Conservation (phyloP, 371 early-diverging fungal species). For the Nematocida sp. region DNA sequence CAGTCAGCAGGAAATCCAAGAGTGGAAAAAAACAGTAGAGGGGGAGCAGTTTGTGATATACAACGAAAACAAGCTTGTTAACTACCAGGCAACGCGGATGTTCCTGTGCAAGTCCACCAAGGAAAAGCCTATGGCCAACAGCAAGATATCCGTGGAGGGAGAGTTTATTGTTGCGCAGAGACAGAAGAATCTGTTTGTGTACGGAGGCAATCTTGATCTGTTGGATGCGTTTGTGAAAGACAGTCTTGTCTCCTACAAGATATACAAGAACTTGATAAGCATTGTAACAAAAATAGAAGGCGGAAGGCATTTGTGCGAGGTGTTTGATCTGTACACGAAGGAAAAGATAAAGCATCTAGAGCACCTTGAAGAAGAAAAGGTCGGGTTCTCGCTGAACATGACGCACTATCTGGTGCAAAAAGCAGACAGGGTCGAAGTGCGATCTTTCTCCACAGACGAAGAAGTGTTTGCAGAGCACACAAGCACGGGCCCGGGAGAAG, state of each 20-base stretch:
- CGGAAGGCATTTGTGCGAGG: neutral
- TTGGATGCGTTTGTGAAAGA: constrained; percentile 32
- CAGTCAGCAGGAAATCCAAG: constrained; percentile 4
- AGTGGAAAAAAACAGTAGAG: constrained; percentile 15
- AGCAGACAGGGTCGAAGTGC: neutral
- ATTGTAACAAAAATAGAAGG: neutral
- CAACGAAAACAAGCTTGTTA: constrained; percentile 12
- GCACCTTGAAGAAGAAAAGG: neutral
- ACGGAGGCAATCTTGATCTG: constrained; percentile 37
- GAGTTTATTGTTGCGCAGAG: constrained; percentile 16
- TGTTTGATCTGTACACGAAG: constrained; percentile 30
- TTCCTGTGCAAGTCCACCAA: constrained; percentile 22
- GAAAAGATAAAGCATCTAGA: neutral
- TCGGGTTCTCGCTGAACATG: neutral
- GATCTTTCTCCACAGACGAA: neutral
- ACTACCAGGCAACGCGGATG: constrained; percentile 41
- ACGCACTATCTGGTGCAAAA: constrained; percentile 14
- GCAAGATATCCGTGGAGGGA: constrained; percentile 1
- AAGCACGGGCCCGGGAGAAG: neutral
- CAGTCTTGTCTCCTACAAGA: neutral
- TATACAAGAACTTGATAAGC: neutral
- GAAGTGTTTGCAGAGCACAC: constrained; percentile 3
- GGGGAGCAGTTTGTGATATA: constrained; percentile 49
- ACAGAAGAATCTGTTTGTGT: constrained; percentile 43
- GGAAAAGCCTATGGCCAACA: constrained; percentile 8